phyloP scores from a whole-genome alignment of 306 rosid species.

The Pachyrhizus erosus region DNA sequence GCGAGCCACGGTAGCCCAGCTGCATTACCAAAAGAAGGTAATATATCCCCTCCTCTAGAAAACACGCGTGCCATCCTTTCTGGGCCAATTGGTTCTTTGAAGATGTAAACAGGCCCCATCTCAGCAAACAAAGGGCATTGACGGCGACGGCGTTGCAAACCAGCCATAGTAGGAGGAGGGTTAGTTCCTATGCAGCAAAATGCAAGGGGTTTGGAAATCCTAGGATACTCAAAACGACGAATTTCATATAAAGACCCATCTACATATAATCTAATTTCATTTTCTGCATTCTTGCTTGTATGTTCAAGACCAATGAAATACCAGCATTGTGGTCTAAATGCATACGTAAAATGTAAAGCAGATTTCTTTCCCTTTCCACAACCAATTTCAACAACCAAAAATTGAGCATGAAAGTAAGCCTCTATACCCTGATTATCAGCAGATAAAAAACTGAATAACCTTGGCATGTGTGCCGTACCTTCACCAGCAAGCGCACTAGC shows the following conservation, averaged over 20 bases:
- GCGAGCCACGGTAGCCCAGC: conserved; percentile 96
- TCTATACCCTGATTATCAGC: conserved; percentile 97
- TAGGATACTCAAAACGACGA: conserved; percentile 92
- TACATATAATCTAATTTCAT: conserved; percentile 83
- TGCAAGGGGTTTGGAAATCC: conserved; percentile 92
- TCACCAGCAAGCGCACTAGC: conserved; percentile 99
- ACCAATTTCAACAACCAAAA: conserved; percentile 93
- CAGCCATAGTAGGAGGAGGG: conserved; percentile 99
- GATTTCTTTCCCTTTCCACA: conserved; percentile 93
- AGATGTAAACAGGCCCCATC: conserved; percentile 97
- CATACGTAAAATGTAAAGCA: conserved; percentile 93
- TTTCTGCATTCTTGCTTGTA: conserved; percentile 79
- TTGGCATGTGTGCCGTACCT: conserved; percentile 98
- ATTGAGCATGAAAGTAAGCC: conserved; percentile 99
- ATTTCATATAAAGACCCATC: conserved; percentile 92
- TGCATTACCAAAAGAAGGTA: conserved; percentile 95
- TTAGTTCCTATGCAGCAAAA: conserved; percentile 99
- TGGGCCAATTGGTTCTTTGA: conserved; percentile 91
- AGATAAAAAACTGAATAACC: conserved; percentile 92
- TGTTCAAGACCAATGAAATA: conserved; percentile 96
- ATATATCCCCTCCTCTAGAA: conserved; percentile 88
- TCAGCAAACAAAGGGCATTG: conserved; percentile 99
- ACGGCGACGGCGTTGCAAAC: conserved; percentile 98
- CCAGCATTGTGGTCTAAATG: conserved; percentile 99
- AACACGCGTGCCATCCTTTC: conserved; percentile 91